Evolutionary conservation across 2,329 filamentous ascomycete species (phyloP).

Genomic region (Penicillium sp.): DNA sequence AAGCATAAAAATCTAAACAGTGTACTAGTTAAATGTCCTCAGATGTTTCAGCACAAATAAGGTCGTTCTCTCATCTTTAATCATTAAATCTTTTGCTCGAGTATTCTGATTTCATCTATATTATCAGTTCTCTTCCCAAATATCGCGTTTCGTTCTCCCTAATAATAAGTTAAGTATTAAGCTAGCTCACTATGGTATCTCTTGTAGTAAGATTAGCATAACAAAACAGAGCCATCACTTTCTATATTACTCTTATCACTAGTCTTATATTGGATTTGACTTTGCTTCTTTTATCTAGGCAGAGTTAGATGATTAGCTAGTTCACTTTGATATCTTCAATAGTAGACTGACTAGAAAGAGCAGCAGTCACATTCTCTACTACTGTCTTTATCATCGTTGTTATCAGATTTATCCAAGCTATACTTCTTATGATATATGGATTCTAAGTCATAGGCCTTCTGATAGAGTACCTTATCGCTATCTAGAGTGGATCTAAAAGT

Average conservation of each 20-base stretch:
- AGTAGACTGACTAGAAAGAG: not conserved
- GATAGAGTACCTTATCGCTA: slow-evolving; percentile 17
- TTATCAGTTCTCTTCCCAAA: not conserved
- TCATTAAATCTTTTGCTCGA: not conserved
- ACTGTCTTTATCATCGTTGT: not conserved
- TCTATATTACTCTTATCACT: not conserved
- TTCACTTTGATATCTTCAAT: not conserved
- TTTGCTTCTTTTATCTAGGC: not conserved
- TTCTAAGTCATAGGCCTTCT: slow-evolving; percentile 15
- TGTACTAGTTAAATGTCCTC: not conserved
- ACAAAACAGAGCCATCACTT: slow-evolving; percentile 2
- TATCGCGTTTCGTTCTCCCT: not conserved
- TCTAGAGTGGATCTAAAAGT: slow-evolving; percentile 11
- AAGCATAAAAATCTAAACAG: not conserved
- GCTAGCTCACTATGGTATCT: slow-evolving; percentile 3
- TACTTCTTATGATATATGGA: slow-evolving; percentile 5
- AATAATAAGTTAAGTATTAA: slow-evolving; percentile 31
- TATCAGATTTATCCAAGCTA: slow-evolving; percentile 2
- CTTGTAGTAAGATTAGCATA: not conserved
- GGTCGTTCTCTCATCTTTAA: not conserved
- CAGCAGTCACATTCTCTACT: not conserved
- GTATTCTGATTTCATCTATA: not conserved
- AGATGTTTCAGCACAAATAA: not conserved
- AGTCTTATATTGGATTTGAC: slow-evolving; percentile 1
- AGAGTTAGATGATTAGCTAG: not conserved